Base-by-base conservation (phyloP, 2,329 filamentous ascomycete species). In the Elsinoe batatas region DNA sequence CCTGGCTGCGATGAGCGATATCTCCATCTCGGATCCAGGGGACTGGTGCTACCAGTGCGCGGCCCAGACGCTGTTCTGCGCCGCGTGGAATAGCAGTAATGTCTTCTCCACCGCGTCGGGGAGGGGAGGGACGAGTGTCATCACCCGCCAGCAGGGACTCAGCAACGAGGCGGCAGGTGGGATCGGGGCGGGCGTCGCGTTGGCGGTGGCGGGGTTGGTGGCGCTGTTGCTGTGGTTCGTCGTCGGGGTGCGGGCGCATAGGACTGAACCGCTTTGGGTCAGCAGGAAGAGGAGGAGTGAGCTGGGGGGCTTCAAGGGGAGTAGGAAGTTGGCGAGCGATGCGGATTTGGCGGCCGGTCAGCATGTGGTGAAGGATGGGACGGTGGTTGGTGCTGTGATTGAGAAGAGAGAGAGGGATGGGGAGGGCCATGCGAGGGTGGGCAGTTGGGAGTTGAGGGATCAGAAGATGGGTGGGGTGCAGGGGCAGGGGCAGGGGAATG, bases 301-400 rank as follows among this genome's bases (percentile, higher is more conserved):
- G 7, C 59, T 76, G 6, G 77, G 77, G 8, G 79, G 79, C 0
- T 82, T 81, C 71, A 82, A 80, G 61, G 78, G 79, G 12, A 69
- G 68, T 11, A 66, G 67, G 12, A 82, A 80, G 64, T 65, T 81
- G 61, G 76, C 74, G 0, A 77, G 74, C 47, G 80, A 82, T 63
- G 68, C 70, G 3, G 79, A 82, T 64, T 63, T 81, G 32, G 71
- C 69, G 1, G 67, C 78, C 15, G 65, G 72, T 1, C 38, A 30
- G 40, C 40, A 42, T 8, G 22, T 37, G 53, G 73, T 72, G 49
- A 72, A 73, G 55, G 72, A 68, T 62, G 8, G 64, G 63, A 53
- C 65, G 64, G n/a, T 66, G 65, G 65, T 58, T 53, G 67, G 60
- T 36, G 65, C 57, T 53, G 64, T 51, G 57, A 64, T 65, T 13